Evolutionary conservation across 371 early-diverging fungal genomes (phyloP).

Genomic region (Globomyces sp.): DNA sequence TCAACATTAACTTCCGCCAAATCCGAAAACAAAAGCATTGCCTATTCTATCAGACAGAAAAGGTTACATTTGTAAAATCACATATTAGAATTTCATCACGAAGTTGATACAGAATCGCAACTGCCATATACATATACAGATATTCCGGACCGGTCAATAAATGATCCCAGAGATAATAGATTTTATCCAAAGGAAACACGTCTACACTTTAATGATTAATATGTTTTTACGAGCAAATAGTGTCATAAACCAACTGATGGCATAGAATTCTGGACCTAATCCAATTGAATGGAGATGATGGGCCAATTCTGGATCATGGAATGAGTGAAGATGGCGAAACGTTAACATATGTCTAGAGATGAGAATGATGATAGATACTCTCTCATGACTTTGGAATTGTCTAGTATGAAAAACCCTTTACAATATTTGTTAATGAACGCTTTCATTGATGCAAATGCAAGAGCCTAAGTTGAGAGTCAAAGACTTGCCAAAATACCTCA

Average conservation of each 20-base stretch:
- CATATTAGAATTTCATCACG: slow-evolving; percentile 20
- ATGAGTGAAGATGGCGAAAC: slow-evolving; percentile 65
- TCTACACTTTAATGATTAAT: slow-evolving; percentile 38
- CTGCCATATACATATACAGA: slow-evolving; percentile 66
- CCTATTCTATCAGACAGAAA: not conserved
- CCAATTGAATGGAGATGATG: slow-evolving; percentile 62
- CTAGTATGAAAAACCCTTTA: slow-evolving; percentile 64
- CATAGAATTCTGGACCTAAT: slow-evolving; percentile 70
- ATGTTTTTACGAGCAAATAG: slow-evolving; percentile 66
- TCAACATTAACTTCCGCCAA: slow-evolving; percentile 74
- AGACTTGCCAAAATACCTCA: slow-evolving; percentile 32
- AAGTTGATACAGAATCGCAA: slow-evolving; percentile 67
- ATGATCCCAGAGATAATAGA: slow-evolving; percentile 75
- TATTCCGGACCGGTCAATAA: slow-evolving; percentile 62
- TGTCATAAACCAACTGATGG: slow-evolving; percentile 77
- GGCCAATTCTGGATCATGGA: slow-evolving; percentile 72
- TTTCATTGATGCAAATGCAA: slow-evolving; percentile 68
- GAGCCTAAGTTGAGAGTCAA: slow-evolving; percentile 29
- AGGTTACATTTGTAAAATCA: slow-evolving; percentile 37
- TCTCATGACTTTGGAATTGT: slow-evolving; percentile 65
- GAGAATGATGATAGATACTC: slow-evolving; percentile 2
- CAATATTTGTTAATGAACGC: slow-evolving; percentile 64
- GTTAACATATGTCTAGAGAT: slow-evolving; percentile 46
- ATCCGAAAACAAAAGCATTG: slow-evolving; percentile 55
- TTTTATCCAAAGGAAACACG: slow-evolving; percentile 72